Evolutionary conservation across 2,329 filamentous ascomycete species (phyloP), one percentile per base, ranked within the genome.

Genomic region (Xylariales sp.): DNA sequence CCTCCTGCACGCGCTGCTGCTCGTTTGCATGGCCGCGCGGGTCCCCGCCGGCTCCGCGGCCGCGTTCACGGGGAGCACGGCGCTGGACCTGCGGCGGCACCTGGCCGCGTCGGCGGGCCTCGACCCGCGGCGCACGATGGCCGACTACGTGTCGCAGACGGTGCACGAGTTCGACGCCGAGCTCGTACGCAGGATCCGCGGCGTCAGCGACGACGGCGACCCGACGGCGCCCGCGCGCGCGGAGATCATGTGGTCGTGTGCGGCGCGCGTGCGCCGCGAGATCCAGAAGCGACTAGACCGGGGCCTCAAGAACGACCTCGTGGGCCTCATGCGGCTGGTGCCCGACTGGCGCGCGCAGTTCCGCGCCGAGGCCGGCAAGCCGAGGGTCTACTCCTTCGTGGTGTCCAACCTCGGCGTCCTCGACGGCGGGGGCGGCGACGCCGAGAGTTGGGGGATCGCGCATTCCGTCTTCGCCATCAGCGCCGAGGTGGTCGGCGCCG

Each of bases 351-450:
- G 74, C 65, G 43, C 74, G 66, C 74, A 75, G 65, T 73, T 76
- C 74, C 71, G 64, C 1, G 58, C 65, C 59, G 71, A 72, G 59
- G 76, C 75, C 10, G 70, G 69, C 28, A 78, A 75, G 72, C 64
- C 73, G 61, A 71, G 79, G 18, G 71, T 77, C 12, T 72, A 74
- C 39, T 72, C 78, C 23, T 80, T 77, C 74, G 66, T 79, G 28
- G 75, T 81, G 7, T 79, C 78, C 53, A 80, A 80, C 66, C 62
- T 80, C n/a, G 79, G 79, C 49, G 75, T 79, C 6, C 63, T 81
- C 16, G 69, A 80, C 53, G 75, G 77, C 43, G 32, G 16, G 36
- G 48, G 36, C 5, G 12, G 28, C 9, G 34, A 48, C n/a, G 4
- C 9, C 14, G 48, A 36, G 1, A 32, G 46, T 3, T 75, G 74